Base-by-base conservation (phyloP, 1,284 basidiomycete genomes). In the Cutaneotrichosporon mucoides region DNA sequence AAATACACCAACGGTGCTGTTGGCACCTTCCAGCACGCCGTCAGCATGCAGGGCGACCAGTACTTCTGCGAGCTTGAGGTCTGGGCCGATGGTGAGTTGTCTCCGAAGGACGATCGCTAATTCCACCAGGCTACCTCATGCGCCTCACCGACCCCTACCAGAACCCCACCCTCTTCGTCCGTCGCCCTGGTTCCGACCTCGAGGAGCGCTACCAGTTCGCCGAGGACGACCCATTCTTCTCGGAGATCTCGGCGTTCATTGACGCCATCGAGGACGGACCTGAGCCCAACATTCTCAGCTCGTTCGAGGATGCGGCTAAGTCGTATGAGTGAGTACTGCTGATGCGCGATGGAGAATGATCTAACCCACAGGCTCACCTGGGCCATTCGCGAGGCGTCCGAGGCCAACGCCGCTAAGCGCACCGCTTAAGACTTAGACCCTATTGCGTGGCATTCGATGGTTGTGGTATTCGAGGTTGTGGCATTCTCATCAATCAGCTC, bases 1-100 rank as follows among this genome's bases (percentile, higher is more conserved):
- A 97, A 97, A 81, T 96, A 96, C 75, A 86, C 89, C 65, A 91
- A 84, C 64, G 93, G 93, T n/a, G 92, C 92, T 33, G 88, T 95
- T 33, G 93, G 93, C 12, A 88, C 84, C 57, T 88, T 97, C 78
- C 90, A 85, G 12, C 93, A 96, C 72, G 83, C 90, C 40, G 88
- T 89, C 54, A 88, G 89, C 11, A 84, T 97, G 33, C 93, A 96
- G 73, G 93, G 92, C 53, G 85, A 83, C 66, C 86, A 92, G 76
- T 96, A 96, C 79, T 89, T 88, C 68, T 95, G 92, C 75, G 92
- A 95, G 80, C 82, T 96, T 48, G 92, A 94, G 75, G 86, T 94
- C 41, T 90, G 87, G 79, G 89, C 89, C 36, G 93, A 96, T 74
- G 93, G 43, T 45, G 16, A 45, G 12, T n/a, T n/a, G 12, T 15